These are phyloP conservation scores for Xanthoparmelia taractica DNA, from an alignment of 495 filamentous ascomycete genomes.

Conservation along the genomic window DNA sequence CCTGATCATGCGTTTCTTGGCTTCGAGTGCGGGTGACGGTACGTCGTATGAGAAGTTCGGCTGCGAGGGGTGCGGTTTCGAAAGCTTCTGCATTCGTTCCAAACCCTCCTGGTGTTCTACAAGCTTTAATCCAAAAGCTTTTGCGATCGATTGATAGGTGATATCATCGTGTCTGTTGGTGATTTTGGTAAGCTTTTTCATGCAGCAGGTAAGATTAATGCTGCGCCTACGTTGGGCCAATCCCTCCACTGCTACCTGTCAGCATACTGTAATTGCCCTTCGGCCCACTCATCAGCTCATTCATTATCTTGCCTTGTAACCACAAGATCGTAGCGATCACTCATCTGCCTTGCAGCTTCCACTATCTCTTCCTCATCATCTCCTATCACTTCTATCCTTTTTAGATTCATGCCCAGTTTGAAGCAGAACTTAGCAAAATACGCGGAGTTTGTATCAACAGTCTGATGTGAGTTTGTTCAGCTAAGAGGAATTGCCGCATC, in stretches of 20 bases:
- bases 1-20: constrained; percentile 82
- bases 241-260: constrained; percentile 59
- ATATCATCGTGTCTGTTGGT: constrained; percentile 82
- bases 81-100: constrained; percentile 73
- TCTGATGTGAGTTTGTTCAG: constrained; percentile 35
- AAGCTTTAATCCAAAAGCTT: constrained; percentile 72
- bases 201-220: constrained; percentile 8
- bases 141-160: constrained; percentile 88
- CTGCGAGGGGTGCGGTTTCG: constrained; percentile 61
- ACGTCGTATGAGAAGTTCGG: constrained; percentile 78
- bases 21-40: constrained; percentile 66
- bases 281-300: background rate
- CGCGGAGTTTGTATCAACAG: constrained; percentile 86
- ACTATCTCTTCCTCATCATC: constrained; percentile 88
- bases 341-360: constrained; percentile 80
- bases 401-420: constrained; percentile 76
- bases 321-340: constrained; percentile 80
- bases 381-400: constrained; percentile 83
- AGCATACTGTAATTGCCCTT: constrained; percentile 7
- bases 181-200: constrained; percentile 13
- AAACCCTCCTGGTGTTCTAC: constrained; percentile 67
- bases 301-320: constrained; percentile 53
- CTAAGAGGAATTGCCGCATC: background rate
- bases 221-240: constrained; percentile 74
- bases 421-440: constrained; percentile 94